These are phyloP conservation scores for Bruguiera hainesii DNA, from an alignment of 441 rosid genomes.

Conservation along the genomic window DNA sequence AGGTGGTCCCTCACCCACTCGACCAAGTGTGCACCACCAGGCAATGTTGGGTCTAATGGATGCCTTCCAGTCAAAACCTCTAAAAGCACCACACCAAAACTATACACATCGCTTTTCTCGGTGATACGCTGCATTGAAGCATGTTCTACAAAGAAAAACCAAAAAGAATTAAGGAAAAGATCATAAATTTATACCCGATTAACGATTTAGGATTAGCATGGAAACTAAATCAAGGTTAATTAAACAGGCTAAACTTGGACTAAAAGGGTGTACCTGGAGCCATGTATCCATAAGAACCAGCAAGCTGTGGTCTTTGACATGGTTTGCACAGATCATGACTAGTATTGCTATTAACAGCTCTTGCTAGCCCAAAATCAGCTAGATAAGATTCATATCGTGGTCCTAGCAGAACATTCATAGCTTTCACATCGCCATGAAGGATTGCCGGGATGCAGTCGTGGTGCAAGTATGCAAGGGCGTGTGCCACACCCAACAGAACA, in stretches of 20 bases:
- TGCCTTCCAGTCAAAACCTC: conserved; percentile 90
- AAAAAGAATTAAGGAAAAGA: neutral
- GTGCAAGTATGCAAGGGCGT: conserved; percentile 86
- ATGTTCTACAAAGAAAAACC: conserved; percentile 50
- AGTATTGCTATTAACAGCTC: conserved; percentile 30
- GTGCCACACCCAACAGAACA: conserved; percentile 68
- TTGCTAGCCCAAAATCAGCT: conserved; percentile 91
- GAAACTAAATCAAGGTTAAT: neutral
- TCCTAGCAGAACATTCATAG: conserved; percentile 86
- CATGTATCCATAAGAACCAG: conserved; percentile 98
- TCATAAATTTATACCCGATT: neutral
- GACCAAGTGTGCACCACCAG: conserved; percentile 73
- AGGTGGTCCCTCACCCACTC: conserved; percentile 85
- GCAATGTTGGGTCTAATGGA: conserved; percentile 81
- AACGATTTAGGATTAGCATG: neutral
- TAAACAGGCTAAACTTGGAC: neutral
- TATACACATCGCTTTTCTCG: conserved; percentile 87
- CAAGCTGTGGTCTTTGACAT: conserved; percentile 61
- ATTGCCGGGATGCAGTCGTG: conserved; percentile 89
- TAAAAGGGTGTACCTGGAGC: conserved; percentile 63
- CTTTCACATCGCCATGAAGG: conserved; percentile 87
- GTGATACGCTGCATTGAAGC: conserved; percentile 70
- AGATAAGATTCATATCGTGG: conserved; percentile 62
- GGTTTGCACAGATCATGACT: conserved; percentile 39
- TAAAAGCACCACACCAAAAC: conserved; percentile 74